phyloP scores from a whole-genome alignment of 148 eudicot species.

The Rhododendron griersonianum region DNA sequence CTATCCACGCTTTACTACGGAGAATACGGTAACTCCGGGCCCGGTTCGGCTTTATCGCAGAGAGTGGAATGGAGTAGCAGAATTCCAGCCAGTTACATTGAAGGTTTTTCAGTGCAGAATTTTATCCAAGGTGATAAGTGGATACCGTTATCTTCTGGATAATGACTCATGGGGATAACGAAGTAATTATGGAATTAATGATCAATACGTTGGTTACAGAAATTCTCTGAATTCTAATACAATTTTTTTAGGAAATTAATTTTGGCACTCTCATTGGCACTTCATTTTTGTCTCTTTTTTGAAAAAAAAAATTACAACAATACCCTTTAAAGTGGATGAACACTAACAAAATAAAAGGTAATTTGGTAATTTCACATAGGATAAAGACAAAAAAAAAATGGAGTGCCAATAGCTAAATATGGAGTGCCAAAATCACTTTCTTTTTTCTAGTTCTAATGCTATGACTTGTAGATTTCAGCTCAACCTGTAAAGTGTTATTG shows the following conservation, averaged over 20 bases:
- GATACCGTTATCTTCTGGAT: slow-evolving; percentile 31
- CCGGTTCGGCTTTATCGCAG: slow-evolving; percentile 35
- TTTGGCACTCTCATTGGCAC: too few relatives aligned
- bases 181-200: not conserved
- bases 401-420: too few relatives aligned
- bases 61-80: slow-evolving; percentile 73
- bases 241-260: not conserved
- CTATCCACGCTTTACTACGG: slow-evolving; percentile 67
- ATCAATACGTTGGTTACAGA: not conserved
- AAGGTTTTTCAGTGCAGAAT: slow-evolving; percentile 47
- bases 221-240: not conserved
- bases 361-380: too few relatives aligned
- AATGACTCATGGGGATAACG: not conserved
- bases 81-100: slow-evolving; percentile 45
- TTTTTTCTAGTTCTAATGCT: too few relatives aligned
- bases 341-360: too few relatives aligned
- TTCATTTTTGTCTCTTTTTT: too few relatives aligned
- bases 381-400: too few relatives aligned
- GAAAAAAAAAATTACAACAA: too few relatives aligned
- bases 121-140: slow-evolving; percentile 70
- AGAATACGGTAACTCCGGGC: slow-evolving; percentile 57
- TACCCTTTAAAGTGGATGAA: too few relatives aligned
- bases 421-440: too few relatives aligned
- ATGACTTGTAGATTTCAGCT: too few relatives aligned
- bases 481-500: too few relatives aligned